Evolutionary conservation across 2,329 filamentous ascomycete species (phyloP), one percentile per base, ranked within the genome.

Genomic region (Pseudogymnoascus sp.): DNA sequence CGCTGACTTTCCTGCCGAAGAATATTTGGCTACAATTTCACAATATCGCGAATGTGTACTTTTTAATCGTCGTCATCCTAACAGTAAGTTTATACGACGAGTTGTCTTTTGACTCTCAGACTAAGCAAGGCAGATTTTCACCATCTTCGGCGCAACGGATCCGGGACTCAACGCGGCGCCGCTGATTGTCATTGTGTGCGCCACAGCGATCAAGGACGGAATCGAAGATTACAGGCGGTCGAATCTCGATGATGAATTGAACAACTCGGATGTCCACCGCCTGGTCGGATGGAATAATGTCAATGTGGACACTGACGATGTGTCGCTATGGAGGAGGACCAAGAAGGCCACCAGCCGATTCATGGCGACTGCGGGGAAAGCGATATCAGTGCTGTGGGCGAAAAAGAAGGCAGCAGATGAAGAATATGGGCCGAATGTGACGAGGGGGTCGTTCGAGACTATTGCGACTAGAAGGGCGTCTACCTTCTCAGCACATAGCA

Each of bases 11-110:
- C 76, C 76, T 99, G 28, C 95, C 95, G 13, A 97, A 97, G 79
- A 97, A 99, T 77, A 74, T 99, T 72, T 99, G 88, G 86, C 91
- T 96, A 68, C 95, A 99, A 76, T 97, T 99, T 74, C 93, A 99
- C 78, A 97, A 97, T 73, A 89, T 99, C 71, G 95, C 95, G 73
- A 99, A 99, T 76, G 88, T 97, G 62, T 99, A 97, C 78, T 99
- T 99, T 83, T 81, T 97, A 69, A 97, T 97, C 78, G 84, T 93
- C 71, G 93, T 97, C 74, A 96, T 99, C 73, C 83, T 99, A 65
- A 88, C 88, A 72, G 95, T 97, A 87, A 82, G 93, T 83, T 64
- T 61, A 21, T 53, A 7, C 21, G 19, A 11, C 44, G 35, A 26
- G 23, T 38, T 38, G 13, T 36, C 21, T 50, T 26, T 42, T 64